A percentile compares a stretch with the other conserved stretches of the same genome.
These are phyloP conservation scores for Mallotus japonicus DNA, from an alignment of 441 rosid genomes.

Conservation along the genomic window DNA sequence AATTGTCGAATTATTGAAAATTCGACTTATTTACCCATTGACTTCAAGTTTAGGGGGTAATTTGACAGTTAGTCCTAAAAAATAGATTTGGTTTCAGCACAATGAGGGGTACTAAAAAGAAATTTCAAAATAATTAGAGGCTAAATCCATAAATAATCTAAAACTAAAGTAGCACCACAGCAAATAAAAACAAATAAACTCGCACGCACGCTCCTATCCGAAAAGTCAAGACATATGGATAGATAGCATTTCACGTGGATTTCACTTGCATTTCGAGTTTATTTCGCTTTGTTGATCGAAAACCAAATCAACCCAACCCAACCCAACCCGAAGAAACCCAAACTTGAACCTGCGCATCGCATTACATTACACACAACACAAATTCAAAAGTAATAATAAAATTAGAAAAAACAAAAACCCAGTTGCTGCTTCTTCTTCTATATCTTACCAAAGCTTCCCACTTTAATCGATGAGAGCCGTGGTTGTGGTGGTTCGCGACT, in stretches of 20 bases:
- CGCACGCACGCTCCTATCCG: not conserved
- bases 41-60: too few relatives aligned
- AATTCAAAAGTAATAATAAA: too few relatives aligned
- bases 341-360: not conserved
- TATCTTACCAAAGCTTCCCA: too few relatives aligned
- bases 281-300: slow-evolving; percentile 35
- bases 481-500: not conserved
- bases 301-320: slow-evolving; percentile 12
- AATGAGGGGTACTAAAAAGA: too few relatives aligned
- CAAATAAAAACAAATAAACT: not conserved
- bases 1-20: too few relatives aligned
- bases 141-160: too few relatives aligned
- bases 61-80: too few relatives aligned
- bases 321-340: not conserved
- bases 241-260: slow-evolving; percentile 21
- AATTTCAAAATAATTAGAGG: too few relatives aligned
- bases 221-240: not conserved
- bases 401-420: not conserved
- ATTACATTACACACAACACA: not conserved
- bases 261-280: slow-evolving; percentile 38
- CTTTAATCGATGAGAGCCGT: not conserved
- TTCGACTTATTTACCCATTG: too few relatives aligned
- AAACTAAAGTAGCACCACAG: too few relatives aligned
- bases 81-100: too few relatives aligned
- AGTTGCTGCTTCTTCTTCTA: slow-evolving; percentile 1